Base-by-base conservation (phyloP, 345 rosid species). In the Linum usitatissimum region DNA sequence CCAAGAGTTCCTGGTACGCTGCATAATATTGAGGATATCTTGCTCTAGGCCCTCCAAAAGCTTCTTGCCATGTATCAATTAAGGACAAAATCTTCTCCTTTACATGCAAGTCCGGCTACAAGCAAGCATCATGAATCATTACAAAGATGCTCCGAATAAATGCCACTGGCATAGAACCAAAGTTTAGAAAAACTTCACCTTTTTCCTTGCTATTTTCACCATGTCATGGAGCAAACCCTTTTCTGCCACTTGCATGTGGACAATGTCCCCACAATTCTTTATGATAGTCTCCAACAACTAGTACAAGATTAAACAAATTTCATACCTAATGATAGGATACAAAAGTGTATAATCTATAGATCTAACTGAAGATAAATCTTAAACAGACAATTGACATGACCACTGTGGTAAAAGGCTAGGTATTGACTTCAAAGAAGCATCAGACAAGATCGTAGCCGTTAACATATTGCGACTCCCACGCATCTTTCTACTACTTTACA, bases 171-270 rank as follows among this genome's bases (percentile, higher is more conserved):
- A 23, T 31, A 31, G 57, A 53, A 65, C 51, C 57, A 34, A 51
- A 68, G 18, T 54, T 4, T 42, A 39, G 21, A 66, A 42, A 75
- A 71, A 63, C 61, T 71, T 70, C 77, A 90, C 99, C 92, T 85
- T 90, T 78, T 94, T 94, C 86, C 80, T 88, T 18, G 77, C 91
- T 70, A 94, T 85, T 75, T 66, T 86, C 68, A 94, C 96, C 99
- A 94, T 90, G 73, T 94, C 97, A 74, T 86, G 96, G 51, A 90
- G 91, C 76, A 94, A 68, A 78, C 84, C 96, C 73, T 77, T 94
- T 81, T 94, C 97, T 53, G 97, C 99, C n/a, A 90, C 97, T 73
- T 90, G 95, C 99, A 94, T 90, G 77, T 90, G 97, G 55, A 94
- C 97, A 76, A 94, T 82, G 76, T 94, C 97, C 71, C 97, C 96